Conservation (phyloP, 2,329 filamentous ascomycete species). For the Phyllosticta citrichinensis region DNA sequence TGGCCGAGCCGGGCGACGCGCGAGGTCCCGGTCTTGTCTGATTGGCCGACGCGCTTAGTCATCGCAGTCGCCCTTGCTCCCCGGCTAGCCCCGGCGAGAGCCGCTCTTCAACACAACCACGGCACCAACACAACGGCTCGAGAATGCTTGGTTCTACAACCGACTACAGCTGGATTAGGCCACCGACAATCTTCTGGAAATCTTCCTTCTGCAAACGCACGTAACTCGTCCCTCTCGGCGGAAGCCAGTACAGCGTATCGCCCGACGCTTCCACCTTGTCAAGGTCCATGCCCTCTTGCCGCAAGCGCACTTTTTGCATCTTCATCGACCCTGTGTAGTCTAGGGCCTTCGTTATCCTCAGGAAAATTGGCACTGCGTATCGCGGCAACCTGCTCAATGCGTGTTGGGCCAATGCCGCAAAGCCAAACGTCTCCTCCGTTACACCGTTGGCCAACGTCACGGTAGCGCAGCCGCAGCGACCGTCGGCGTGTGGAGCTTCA, state of each 20-base stretch:
- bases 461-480: conserved; percentile 46
- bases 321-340: conserved; percentile 39
- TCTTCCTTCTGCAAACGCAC: conserved; percentile 30
- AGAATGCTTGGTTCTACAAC: neutral
- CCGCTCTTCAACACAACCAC: neutral
- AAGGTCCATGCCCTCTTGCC: conserved; percentile 34
- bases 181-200: conserved; percentile 23
- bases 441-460: conserved; percentile 19
- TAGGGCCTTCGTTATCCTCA: conserved; percentile 29
- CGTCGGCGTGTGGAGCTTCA: conserved; percentile 36
- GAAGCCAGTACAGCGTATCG: conserved; percentile 34
- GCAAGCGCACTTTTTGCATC: conserved; percentile 34
- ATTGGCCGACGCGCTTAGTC: neutral
- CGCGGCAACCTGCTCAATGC: conserved; percentile 30
- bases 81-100: too few relatives aligned
- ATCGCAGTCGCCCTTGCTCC: too few relatives aligned
- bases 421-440: conserved; percentile 23
- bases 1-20: neutral
- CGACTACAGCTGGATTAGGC: conserved; percentile 17
- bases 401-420: conserved; percentile 29
- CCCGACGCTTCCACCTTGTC: conserved; percentile 26
- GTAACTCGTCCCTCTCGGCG: conserved; percentile 24
- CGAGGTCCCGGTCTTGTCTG: neutral
- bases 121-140: too few relatives aligned
- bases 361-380: conserved; percentile 37